Evolutionary conservation across 2,329 filamentous ascomycete genomes (phyloP), one percentile per base, ranked within the genome.

Genomic region (Alternaria infectoria): DNA sequence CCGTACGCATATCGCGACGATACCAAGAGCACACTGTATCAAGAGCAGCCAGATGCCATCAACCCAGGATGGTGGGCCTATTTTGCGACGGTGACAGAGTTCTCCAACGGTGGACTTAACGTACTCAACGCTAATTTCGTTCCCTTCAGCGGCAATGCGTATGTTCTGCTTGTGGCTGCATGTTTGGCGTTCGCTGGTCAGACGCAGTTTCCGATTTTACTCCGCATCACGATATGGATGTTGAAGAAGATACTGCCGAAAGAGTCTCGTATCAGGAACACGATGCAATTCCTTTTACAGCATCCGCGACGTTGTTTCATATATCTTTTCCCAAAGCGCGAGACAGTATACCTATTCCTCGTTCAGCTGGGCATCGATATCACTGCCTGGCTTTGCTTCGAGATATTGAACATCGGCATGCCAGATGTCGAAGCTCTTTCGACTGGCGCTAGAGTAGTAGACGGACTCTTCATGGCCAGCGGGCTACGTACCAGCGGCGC

Each of bases 301-400:
- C 87, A 91, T 72, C 89, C 88, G 0, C 83, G 88, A 49, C 81
- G 88, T 7, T 89, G 87, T 68, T 90, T 88, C 69, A 89, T 88
- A 0, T 87, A 88, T 21, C 80, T 92, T 2, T 92, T 92, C 67
- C 88, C 89, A 0, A 82, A 84, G 3, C 82, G 85, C 0, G 86
- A 87, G 54, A 91, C 89, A 0, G 91, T 89, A 86, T 91, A 88
- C 82, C 82, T 92, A 0, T 77, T 90, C 10, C 86, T 85, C 51
- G 88, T 89, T 64, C 83, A 91, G 7, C 73, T 89, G 5, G 69
- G 85, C 12, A 84, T 91, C 15, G 90, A 90, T 60, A 83, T 85
- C 0, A 83, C 88, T 17, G 88, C 91, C 67, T 91, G 89, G 89
- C 81, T 86, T 0, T 85, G 85, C 0, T 91, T 91, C 66, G 88